These are phyloP conservation scores for Scutellaria minor DNA, from an alignment of 257 asterid species.

Conservation along the genomic window DNA sequence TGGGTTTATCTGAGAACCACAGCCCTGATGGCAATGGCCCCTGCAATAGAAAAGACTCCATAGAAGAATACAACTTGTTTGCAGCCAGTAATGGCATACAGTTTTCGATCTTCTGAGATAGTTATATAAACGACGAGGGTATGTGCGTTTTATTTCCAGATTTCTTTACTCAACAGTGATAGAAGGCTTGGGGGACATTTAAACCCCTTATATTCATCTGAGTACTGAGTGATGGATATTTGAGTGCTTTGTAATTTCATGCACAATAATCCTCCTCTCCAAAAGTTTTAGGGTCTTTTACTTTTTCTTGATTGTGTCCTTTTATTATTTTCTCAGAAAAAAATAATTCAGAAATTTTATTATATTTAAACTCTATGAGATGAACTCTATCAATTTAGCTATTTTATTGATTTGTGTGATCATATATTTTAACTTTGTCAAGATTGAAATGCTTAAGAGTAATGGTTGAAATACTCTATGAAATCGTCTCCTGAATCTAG, in stretches of 20 bases:
- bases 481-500: too few relatives aligned
- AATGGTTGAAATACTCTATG: too few relatives aligned
- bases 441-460: too few relatives aligned
- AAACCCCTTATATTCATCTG: too few relatives aligned
- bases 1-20: constrained; percentile 40
- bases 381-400: constrained; percentile 7
- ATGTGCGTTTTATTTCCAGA: constrained; percentile 33
- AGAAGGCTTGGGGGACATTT: constrained; percentile 8
- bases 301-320: constrained; percentile 26
- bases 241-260: constrained; percentile 42
- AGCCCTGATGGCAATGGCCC: constrained; percentile 40
- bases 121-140: constrained; percentile 41
- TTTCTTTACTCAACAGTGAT: constrained; percentile 45
- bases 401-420: too few relatives aligned
- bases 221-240: neutral
- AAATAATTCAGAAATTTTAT: constrained; percentile 10
- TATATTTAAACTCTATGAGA: constrained; percentile 18
- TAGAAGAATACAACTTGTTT: constrained; percentile 90
- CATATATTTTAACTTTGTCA: too few relatives aligned
- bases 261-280: constrained; percentile 44
- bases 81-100: constrained; percentile 78
- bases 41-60: constrained; percentile 59
- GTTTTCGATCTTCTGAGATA: constrained; percentile 78
- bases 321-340: constrained; percentile 26
- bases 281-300: constrained; percentile 24